Evolutionary conservation across 2,329 filamentous ascomycete species (phyloP).

Genomic region (Neurospora sp.): DNA sequence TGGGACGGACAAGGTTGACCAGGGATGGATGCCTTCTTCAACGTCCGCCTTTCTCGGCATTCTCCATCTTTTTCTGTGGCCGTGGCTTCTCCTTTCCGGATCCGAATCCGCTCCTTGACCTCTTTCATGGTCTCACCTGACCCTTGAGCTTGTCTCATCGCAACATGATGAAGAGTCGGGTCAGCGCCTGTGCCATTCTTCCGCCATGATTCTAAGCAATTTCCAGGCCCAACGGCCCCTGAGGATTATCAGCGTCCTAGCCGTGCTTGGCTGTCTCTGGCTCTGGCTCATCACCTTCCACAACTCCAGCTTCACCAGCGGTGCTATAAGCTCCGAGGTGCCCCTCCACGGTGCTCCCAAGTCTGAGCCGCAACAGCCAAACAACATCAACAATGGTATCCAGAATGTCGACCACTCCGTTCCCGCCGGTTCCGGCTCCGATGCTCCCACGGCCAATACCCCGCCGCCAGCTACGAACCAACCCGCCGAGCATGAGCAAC

Average conservation of each 20-base stretch:
- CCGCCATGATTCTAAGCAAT: slow-evolving; percentile 5
- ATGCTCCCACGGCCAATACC: neutral
- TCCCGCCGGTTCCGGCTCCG: neutral
- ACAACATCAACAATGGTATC: neutral
- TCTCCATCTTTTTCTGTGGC: neutral
- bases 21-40: neutral
- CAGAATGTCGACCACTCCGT: neutral
- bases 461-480: neutral
- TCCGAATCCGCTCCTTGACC: neutral
- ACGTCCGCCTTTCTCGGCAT: neutral
- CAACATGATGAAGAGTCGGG: slow-evolving; percentile 4
- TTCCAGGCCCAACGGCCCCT: slow-evolving; percentile 3
- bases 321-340: neutral
- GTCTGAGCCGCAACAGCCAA: neutral
- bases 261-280: slow-evolving; percentile 5
- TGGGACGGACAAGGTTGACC: neutral
- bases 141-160: neutral
- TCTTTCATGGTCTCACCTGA: neutral
- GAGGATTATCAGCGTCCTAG: slow-evolving; percentile 1
- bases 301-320: slow-evolving; percentile 1
- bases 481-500: neutral
- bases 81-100: neutral
- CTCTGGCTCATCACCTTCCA: slow-evolving; percentile 4
- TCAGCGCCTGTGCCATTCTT: slow-evolving; percentile 1
- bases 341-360: neutral